Conservation (phyloP, 106 monocot genomes). For the Phalaenopsis aphrodite region DNA sequence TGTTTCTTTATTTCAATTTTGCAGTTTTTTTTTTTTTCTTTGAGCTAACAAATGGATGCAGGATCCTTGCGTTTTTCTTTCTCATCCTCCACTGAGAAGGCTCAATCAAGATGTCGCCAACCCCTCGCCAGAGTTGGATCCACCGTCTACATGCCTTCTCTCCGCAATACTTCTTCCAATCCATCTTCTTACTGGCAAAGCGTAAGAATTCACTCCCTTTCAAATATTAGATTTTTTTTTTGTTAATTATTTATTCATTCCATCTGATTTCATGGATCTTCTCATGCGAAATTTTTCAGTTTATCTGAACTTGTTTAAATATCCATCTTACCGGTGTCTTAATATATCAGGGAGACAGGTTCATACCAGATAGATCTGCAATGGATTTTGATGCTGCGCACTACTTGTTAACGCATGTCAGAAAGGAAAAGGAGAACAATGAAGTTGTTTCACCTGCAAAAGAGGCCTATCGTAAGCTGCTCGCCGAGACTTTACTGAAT, state of each 20-base stretch:
- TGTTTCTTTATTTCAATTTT: background rate
- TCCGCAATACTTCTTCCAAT: slow-evolving; percentile 16
- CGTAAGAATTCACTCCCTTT: slow-evolving; percentile 21
- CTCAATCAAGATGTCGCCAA: slow-evolving; percentile 14
- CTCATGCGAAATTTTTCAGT: background rate
- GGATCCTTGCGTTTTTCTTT: slow-evolving; percentile 21
- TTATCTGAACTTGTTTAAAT: background rate
- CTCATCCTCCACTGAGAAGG: slow-evolving; percentile 28
- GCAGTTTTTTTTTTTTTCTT: background rate
- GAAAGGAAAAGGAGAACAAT: slow-evolving; percentile 43
- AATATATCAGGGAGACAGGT: slow-evolving; percentile 39
- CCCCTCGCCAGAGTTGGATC: slow-evolving; percentile 25
- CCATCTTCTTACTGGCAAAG: slow-evolving; percentile 17
- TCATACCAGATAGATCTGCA: slow-evolving; percentile 58
- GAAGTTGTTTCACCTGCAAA: slow-evolving; percentile 33
- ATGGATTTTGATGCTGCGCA: slow-evolving; percentile 59
- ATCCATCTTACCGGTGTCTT: background rate
- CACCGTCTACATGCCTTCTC: slow-evolving; percentile 37
- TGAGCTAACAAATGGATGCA: slow-evolving; percentile 37
- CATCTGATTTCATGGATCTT: background rate
- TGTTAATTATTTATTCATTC: background rate
- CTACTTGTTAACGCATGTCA: slow-evolving; percentile 38
- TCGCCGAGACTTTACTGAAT: slow-evolving; percentile 35
- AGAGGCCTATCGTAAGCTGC: slow-evolving; percentile 38
- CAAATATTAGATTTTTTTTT: background rate